A percentile compares a stretch with the other conserved stretches of the same genome.
Evolutionary conservation across 2,329 filamentous ascomycete species (phyloP).

Genomic region (Nemania abortiva): DNA sequence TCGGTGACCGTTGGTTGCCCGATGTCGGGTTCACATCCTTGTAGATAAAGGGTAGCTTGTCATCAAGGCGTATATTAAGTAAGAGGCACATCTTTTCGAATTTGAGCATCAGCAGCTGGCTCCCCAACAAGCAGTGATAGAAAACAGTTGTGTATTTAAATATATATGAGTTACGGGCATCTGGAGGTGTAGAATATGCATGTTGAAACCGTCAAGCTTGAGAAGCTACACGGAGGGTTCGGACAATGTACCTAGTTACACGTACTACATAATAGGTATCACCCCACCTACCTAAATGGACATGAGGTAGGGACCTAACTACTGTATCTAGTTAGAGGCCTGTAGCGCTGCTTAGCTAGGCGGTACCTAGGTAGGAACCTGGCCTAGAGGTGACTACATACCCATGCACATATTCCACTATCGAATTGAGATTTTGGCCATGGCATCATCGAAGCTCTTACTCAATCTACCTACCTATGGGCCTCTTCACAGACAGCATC

Average conservation of each 20-base stretch:
- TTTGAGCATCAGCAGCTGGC: too few species aligned
- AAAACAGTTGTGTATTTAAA: background rate
- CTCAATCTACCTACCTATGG: conserved; percentile 13
- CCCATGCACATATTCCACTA: background rate
- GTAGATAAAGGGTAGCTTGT: conserved; percentile 7
- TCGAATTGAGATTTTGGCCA: conserved; percentile 3
- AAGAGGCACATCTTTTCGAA: background rate
- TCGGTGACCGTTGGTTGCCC: conserved; percentile 20
- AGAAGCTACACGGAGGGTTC: background rate
- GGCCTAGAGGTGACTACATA: background rate
- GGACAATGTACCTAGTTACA: background rate
- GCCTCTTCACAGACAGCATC: conserved; percentile 6
- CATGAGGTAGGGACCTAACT: too few species aligned
- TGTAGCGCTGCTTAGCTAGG: too few species aligned
- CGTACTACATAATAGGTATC: background rate
- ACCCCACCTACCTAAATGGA: background rate
- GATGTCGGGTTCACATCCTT: conserved; percentile 32
- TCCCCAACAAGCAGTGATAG: background rate
- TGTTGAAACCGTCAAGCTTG: background rate
- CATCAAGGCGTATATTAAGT: background rate
- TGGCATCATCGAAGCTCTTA: conserved; percentile 24
- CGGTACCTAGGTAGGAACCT: too few species aligned
- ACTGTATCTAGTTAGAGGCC: too few species aligned
- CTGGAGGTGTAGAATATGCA: background rate
- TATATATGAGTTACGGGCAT: too few species aligned